phyloP scores from a whole-genome alignment of 148 eudicot species.

The Simmondsia chinensis region DNA sequence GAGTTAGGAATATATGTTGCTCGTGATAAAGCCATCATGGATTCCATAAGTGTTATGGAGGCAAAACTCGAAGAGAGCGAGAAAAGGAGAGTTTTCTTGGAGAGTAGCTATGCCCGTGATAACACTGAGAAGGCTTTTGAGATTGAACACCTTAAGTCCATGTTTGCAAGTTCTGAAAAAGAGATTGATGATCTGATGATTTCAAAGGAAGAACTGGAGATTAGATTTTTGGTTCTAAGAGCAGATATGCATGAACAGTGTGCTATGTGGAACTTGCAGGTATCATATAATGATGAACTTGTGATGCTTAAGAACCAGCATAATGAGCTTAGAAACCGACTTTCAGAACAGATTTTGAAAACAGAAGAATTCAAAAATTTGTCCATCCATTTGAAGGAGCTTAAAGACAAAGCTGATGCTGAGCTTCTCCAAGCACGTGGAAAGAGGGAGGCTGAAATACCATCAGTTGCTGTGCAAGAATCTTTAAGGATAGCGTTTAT shows the following conservation, averaged over 20 bases:
- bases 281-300: constrained; percentile 29
- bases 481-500: constrained; percentile 82
- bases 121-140: constrained; percentile 16
- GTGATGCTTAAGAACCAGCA: constrained; percentile 29
- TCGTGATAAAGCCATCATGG: constrained; percentile 32
- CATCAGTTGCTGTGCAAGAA: constrained; percentile 47
- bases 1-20: constrained; percentile 31
- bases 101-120: constrained; percentile 12
- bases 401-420: constrained; percentile 77
- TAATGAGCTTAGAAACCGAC: constrained; percentile 48
- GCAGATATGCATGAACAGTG: constrained; percentile 40
- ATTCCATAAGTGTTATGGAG: constrained; percentile 21
- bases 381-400: constrained; percentile 79
- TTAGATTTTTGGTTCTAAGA: constrained; percentile 34
- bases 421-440: constrained; percentile 36
- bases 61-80: constrained; percentile 36
- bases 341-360: constrained; percentile 70
- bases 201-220: constrained; percentile 52
- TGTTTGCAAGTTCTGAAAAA: constrained; percentile 22
- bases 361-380: constrained; percentile 87
- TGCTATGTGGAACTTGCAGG: constrained; percentile 12
- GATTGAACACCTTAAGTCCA: constrained; percentile 15
- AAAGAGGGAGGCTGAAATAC: constrained; percentile 51
- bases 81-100: constrained; percentile 19
- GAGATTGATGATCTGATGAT: constrained; percentile 39